Percentiles rank a stretch among this genome's conserved stretches.
These are phyloP conservation scores for Berkeleyomyces basicola DNA, from an alignment of 2,329 filamentous ascomycete species.

Conservation along the genomic window DNA sequence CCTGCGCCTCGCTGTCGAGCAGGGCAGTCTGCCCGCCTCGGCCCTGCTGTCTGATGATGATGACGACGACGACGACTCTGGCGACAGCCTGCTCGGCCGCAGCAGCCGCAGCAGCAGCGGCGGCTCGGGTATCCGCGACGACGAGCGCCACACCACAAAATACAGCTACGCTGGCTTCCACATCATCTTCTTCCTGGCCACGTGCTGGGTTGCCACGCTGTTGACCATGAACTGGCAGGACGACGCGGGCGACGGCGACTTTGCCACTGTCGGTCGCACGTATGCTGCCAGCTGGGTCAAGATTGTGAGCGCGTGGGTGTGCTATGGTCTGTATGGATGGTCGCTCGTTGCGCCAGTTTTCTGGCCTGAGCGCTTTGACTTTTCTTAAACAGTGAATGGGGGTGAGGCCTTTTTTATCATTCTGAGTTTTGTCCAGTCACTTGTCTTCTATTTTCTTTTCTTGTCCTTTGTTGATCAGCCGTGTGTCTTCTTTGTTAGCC, in stretches of 20 bases:
- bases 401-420: neutral
- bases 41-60: conserved; percentile 63
- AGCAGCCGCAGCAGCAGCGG: conserved; percentile 23
- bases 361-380: conserved; percentile 63
- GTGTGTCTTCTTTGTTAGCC: neutral
- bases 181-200: conserved; percentile 92
- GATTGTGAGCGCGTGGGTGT: conserved; percentile 94
- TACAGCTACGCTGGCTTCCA: conserved; percentile 97
- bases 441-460: neutral
- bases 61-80: conserved; percentile 41
- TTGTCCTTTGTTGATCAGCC: neutral
- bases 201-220: conserved; percentile 86
- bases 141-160: conserved; percentile 77
- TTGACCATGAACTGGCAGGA: conserved; percentile 52
- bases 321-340: conserved; percentile 89
- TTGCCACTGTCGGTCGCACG: conserved; percentile 82
- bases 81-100: conserved; percentile 23
- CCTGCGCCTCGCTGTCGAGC: conserved; percentile 78
- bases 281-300: conserved; percentile 99
- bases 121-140: conserved; percentile 50
- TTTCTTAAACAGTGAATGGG: neutral
- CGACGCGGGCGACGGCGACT: conserved; percentile 49
- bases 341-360: conserved; percentile 75
- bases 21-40: conserved; percentile 79
- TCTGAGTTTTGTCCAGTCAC: neutral